phyloP scores from a whole-genome alignment of 768 basidiomycete species.

The Glaciozyma antarctica region DNA sequence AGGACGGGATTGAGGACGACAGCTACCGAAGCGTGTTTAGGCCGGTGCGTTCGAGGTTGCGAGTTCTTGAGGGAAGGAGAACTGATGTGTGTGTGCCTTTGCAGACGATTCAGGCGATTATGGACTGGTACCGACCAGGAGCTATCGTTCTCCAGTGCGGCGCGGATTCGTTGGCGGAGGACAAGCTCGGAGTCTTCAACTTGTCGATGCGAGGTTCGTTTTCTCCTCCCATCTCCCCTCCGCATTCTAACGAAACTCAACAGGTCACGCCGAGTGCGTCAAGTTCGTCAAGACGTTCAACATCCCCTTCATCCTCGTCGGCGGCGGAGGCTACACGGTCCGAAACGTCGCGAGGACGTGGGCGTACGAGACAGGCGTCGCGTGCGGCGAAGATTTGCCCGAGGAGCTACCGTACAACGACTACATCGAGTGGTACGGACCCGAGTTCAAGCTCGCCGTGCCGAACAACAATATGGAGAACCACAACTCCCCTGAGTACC shows the following conservation, averaged over 20 bases:
- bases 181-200: slow-evolving; percentile 94
- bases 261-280: slow-evolving; percentile 83
- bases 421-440: slow-evolving; percentile 97
- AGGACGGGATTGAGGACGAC: slow-evolving; percentile 89
- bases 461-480: slow-evolving; percentile 90
- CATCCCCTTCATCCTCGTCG: slow-evolving; percentile 79
- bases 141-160: slow-evolving; percentile 91
- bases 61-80: neutral
- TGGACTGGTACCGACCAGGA: slow-evolving; percentile 78
- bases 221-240: neutral
- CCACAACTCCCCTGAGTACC: slow-evolving; percentile 67
- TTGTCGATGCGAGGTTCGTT: slow-evolving; percentile 64
- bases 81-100: neutral
- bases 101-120: slow-evolving; percentile 70
- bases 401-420: slow-evolving; percentile 74
- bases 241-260: neutral
- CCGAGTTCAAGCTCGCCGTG: slow-evolving; percentile 85
- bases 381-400: slow-evolving; percentile 70
- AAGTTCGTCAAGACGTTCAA: slow-evolving; percentile 71
- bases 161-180: slow-evolving; percentile 86
- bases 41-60: slow-evolving; percentile 52
- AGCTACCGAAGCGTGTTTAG: slow-evolving; percentile 80
- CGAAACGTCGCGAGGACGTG: slow-evolving; percentile 91
- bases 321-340: slow-evolving; percentile 93
- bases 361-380: slow-evolving; percentile 95